A percentile compares a stretch with the other conserved stretches of the same genome.
These are phyloP conservation scores for Diaporthe aspalathi DNA, from an alignment of 2,329 filamentous ascomycete species.

Conservation along the genomic window DNA sequence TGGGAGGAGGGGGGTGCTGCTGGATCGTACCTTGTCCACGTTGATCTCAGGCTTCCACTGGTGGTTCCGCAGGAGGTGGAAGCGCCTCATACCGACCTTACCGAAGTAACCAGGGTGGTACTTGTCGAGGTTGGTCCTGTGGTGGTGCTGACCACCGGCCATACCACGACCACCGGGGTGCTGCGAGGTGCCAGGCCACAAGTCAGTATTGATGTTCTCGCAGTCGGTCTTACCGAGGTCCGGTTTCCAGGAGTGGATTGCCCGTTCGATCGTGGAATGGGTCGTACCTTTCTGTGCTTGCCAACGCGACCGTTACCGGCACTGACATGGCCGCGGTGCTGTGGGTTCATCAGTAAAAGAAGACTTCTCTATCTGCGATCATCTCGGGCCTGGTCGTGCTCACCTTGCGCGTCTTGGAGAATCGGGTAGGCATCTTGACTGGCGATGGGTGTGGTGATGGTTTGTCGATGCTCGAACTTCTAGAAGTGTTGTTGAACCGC, in stretches of 20 bases:
- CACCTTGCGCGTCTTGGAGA: slow-evolving; percentile 78
- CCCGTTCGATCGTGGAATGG: slow-evolving; percentile 7
- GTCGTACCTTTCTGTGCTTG: slow-evolving; percentile 87
- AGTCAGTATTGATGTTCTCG: background rate
- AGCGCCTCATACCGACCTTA: slow-evolving; percentile 95
- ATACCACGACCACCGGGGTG: slow-evolving; percentile 83
- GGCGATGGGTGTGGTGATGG: slow-evolving; percentile 38
- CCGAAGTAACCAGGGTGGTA: slow-evolving; percentile 99
- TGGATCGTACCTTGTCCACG: slow-evolving; percentile 85
- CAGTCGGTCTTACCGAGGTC: background rate
- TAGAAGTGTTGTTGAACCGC: slow-evolving; percentile 19
- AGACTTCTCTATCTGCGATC: background rate
- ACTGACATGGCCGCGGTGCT: slow-evolving; percentile 95
- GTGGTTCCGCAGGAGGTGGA: slow-evolving; percentile 95
- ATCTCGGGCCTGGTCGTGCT: slow-evolving; percentile 24
- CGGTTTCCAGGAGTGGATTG: background rate
- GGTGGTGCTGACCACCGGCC: slow-evolving; percentile 99
- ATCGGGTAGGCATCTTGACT: slow-evolving; percentile 71
- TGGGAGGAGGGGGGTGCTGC: no score
- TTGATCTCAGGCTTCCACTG: slow-evolving; percentile 99
- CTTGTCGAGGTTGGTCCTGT: slow-evolving; percentile 86
- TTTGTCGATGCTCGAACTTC: slow-evolving; percentile 37
- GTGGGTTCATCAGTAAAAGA: slow-evolving; percentile 47
- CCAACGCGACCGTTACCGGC: slow-evolving; percentile 98
- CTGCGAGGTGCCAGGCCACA: slow-evolving; percentile 26